These are phyloP conservation scores for Penicillium diatomitis DNA, from an alignment of 495 filamentous ascomycete species.

Conservation along the genomic window DNA sequence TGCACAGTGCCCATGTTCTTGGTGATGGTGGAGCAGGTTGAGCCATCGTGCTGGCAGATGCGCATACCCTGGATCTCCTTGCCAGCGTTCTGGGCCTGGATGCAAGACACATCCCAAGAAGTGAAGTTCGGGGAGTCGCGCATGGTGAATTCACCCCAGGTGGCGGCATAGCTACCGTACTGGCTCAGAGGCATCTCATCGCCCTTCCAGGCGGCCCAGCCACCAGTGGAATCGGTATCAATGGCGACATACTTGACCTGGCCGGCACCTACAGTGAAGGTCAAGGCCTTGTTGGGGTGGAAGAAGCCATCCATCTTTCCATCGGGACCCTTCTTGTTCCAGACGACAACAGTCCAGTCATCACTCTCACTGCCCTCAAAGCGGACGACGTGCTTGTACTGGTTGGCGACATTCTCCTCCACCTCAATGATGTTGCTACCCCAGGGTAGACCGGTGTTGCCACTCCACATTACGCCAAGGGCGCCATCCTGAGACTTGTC, in stretches of 20 bases:
- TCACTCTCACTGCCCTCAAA: slow-evolving; percentile 32
- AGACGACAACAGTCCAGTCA: slow-evolving; percentile 38
- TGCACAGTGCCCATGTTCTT: slow-evolving; percentile 11
- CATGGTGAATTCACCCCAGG: slow-evolving; percentile 50
- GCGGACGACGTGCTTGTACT: slow-evolving; percentile 38
- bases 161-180: slow-evolving; percentile 31
- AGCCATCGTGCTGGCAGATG: slow-evolving; percentile 27
- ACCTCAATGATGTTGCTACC: slow-evolving; percentile 46
- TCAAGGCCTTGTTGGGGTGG: slow-evolving; percentile 29
- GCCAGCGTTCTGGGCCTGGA: slow-evolving; percentile 29
- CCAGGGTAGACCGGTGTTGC: slow-evolving; percentile 43
- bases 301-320: slow-evolving; percentile 32
- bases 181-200: slow-evolving; percentile 16
- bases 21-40: slow-evolving; percentile 28
- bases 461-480: slow-evolving; percentile 20
- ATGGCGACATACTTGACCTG: slow-evolving; percentile 39
- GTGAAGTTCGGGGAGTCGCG: slow-evolving; percentile 36
- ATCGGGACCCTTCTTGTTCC: slow-evolving; percentile 43
- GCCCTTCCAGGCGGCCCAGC: slow-evolving; percentile 29
- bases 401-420: slow-evolving; percentile 20
- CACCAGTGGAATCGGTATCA: slow-evolving; percentile 36
- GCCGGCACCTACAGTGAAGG: slow-evolving; percentile 29
- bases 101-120: slow-evolving; percentile 48
- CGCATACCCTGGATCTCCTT: slow-evolving; percentile 31
- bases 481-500: slow-evolving; percentile 10